Percentiles rank a stretch among this genome's conserved stretches.
These are phyloP conservation scores for Psophocarpus tetragonolobus DNA, from an alignment of 306 rosid genomes.

Conservation along the genomic window DNA sequence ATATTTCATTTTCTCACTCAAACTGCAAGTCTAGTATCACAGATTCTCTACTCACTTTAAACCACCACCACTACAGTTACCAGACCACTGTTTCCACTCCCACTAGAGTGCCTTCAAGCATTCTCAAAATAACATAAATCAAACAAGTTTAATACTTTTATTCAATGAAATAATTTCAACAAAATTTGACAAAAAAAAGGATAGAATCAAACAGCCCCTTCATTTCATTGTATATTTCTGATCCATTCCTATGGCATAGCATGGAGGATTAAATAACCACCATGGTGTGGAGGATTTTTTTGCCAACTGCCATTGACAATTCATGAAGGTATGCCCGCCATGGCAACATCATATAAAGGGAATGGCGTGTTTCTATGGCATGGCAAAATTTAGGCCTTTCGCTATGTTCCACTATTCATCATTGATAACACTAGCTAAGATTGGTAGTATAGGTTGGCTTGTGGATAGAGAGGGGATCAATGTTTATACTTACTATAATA, in stretches of 20 bases:
- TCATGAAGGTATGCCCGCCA: too few species aligned
- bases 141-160: background rate
- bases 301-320: too few species aligned
- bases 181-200: too few species aligned
- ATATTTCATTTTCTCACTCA: background rate
- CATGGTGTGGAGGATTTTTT: too few species aligned
- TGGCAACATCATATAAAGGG: too few species aligned
- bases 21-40: background rate
- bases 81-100: background rate
- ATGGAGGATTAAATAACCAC: too few species aligned
- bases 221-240: background rate
- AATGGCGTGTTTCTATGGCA: too few species aligned
- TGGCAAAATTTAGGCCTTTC: too few species aligned
- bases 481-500: background rate
- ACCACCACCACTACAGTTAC: background rate
- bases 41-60: background rate
- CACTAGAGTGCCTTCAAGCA: background rate
- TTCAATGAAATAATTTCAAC: background rate
- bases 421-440: too few species aligned
- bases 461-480: background rate
- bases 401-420: too few species aligned
- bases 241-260: too few species aligned
- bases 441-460: background rate
- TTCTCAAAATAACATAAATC: background rate
- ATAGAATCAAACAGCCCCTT: conserved; percentile 8